A percentile compares a stretch with the other conserved stretches of the same genome.
Conservation (phyloP, 495 filamentous ascomycete species). For the Jackrogersella multiformis region DNA sequence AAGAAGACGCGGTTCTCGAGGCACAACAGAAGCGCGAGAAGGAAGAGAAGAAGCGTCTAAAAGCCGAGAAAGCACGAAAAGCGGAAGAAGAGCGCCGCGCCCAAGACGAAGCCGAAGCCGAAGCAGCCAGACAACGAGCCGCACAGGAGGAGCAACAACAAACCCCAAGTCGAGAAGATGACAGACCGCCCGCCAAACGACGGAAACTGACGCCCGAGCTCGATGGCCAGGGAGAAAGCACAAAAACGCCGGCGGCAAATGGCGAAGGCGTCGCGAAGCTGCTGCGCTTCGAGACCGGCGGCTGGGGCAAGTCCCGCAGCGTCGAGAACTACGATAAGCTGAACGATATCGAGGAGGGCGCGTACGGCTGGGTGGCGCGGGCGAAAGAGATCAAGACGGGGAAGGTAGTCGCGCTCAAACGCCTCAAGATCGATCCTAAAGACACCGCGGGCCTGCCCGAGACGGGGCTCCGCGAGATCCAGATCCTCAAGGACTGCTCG, state of each 20-base stretch:
- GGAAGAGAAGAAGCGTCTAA: conserved; percentile 85
- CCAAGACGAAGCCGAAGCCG: conserved; percentile 38
- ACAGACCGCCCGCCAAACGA: conserved; percentile 64
- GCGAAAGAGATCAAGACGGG: conserved; percentile 83
- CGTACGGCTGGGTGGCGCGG: conserved; percentile 92
- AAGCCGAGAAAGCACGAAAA: conserved; percentile 83
- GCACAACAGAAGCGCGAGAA: conserved; percentile 84
- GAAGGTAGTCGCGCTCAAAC: conserved; percentile 90
- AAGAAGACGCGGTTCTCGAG: conserved; percentile 75
- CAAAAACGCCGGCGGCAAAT: too few relatives aligned
- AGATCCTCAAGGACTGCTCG: conserved; percentile 60
- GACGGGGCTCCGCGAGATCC: conserved; percentile 89
- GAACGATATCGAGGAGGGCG: conserved; percentile 97
- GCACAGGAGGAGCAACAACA: conserved; percentile 48
- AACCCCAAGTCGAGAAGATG: conserved; percentile 37
- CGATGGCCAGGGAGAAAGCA: conserved; percentile 31
- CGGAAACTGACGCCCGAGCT: conserved; percentile 58
- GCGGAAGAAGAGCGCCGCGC: conserved; percentile 64
- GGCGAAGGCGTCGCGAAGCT: conserved; percentile 54
- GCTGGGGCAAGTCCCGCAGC: conserved; percentile 80
- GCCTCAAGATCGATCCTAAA: conserved; percentile 87
- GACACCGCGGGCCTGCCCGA: conserved; percentile 87
- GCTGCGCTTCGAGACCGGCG: conserved; percentile 72
- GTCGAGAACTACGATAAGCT: conserved; percentile 90
- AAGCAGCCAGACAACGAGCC: conserved; percentile 55